These are phyloP conservation scores for Myxozyma melibiosi DNA, from an alignment of 805 yeast genomes.

Conservation along the genomic window DNA sequence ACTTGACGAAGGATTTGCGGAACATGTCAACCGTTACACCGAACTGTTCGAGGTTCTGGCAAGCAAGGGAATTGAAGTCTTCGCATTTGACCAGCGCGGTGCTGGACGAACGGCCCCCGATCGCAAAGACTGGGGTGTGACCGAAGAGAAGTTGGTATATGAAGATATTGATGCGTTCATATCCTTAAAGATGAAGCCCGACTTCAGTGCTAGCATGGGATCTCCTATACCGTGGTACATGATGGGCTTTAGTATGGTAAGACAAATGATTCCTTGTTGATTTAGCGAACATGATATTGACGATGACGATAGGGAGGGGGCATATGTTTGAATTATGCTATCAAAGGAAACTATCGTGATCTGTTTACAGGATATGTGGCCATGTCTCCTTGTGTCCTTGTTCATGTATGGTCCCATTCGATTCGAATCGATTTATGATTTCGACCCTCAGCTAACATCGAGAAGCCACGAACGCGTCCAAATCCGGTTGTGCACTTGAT, in stretches of 20 bases:
- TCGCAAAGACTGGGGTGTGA: slow-evolving; percentile 40
- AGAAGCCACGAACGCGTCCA: slow-evolving; percentile 29
- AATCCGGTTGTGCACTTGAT: slow-evolving; percentile 35
- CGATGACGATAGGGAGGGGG: slow-evolving; percentile 42
- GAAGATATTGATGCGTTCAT: slow-evolving; percentile 42
- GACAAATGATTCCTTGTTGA: not conserved
- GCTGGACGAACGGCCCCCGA: slow-evolving; percentile 42
- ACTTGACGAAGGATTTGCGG: slow-evolving; percentile 42
- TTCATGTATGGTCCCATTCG: slow-evolving; percentile 23
- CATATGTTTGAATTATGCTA: slow-evolving; percentile 43
- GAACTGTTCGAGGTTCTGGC: slow-evolving; percentile 40
- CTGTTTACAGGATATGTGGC: slow-evolving; percentile 42
- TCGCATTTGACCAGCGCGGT: slow-evolving; percentile 47
- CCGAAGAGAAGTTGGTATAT: slow-evolving; percentile 41
- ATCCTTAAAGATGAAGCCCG: slow-evolving; percentile 19
- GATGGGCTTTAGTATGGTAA: slow-evolving; percentile 28
- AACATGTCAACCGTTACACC: slow-evolving; percentile 40
- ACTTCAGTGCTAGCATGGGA: not conserved
- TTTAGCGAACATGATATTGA: not conserved
- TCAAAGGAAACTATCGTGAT: slow-evolving; percentile 41
- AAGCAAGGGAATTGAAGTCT: slow-evolving; percentile 42
- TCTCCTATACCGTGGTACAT: slow-evolving; percentile 26
- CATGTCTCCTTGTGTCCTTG: slow-evolving; percentile 41
- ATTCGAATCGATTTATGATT: not conserved
- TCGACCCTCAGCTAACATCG: not conserved